Conservation (phyloP, 1,139 yeast species). For the Saccharomyces hybrid region DNA sequence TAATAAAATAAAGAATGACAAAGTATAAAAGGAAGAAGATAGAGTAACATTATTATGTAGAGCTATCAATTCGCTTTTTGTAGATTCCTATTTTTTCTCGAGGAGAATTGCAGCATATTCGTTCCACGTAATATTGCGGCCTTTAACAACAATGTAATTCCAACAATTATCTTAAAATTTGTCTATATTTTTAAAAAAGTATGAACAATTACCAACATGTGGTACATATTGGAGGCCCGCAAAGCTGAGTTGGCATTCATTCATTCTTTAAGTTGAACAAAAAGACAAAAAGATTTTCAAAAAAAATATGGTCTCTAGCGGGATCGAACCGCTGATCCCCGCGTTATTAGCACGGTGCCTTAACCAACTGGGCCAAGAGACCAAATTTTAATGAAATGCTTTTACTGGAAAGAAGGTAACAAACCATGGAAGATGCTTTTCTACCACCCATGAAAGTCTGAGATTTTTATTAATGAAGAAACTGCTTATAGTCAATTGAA, state of each 20-base stretch:
- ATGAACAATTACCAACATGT: no score
- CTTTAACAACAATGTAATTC: background rate
- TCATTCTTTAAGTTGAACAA: no score
- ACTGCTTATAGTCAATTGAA: no score
- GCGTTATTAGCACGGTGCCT: slow-evolving; percentile 10
- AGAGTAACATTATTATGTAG: background rate
- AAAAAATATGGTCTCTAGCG: slow-evolving; percentile 7
- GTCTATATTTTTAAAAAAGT: no score
- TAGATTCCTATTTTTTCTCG: background rate
- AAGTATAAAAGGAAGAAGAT: background rate
- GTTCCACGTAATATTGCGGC: background rate
- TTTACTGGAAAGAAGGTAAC: no score
- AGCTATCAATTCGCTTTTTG: no score
- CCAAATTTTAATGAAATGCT: background rate
- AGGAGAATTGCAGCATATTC: background rate
- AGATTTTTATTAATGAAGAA: no score
- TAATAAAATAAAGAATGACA: background rate
- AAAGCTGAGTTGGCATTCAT: no score
- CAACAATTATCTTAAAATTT: background rate
- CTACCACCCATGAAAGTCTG: no score
- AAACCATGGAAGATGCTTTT: no score
- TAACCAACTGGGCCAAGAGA: slow-evolving; percentile 10
- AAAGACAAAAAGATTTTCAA: no score
- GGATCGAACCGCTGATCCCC: slow-evolving; percentile 10
- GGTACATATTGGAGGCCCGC: no score